Conservation (phyloP, 1,284 basidiomycete species). For the Veloporphyrellus conicus region DNA sequence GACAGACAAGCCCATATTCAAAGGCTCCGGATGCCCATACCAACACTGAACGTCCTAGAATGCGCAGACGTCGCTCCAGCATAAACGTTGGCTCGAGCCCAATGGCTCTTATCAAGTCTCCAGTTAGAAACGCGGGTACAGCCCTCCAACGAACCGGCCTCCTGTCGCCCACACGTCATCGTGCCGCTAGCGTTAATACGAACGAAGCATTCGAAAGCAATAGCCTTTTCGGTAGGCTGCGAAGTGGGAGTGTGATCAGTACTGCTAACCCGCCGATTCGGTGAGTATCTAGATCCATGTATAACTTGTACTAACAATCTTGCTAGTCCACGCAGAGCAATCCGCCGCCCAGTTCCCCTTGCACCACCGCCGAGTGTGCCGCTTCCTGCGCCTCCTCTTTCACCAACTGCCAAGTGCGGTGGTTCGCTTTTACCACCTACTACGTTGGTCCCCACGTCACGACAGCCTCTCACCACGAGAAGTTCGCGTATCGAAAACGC, state of each 20-base stretch:
- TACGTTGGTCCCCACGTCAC: constrained; percentile 13
- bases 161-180: constrained; percentile 36
- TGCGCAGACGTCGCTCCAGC: constrained; percentile 54
- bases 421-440: constrained; percentile 19
- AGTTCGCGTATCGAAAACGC: constrained; percentile 12
- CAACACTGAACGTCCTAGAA: constrained; percentile 26
- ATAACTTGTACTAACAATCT: constrained; percentile 5
- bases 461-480: constrained; percentile 25
- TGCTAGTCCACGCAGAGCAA: constrained; percentile 31
- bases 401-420: constrained; percentile 16
- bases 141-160: constrained; percentile 44
- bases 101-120: constrained; percentile 50
- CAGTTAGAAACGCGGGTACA: constrained; percentile 42
- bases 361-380: constrained; percentile 35
- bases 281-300: constrained; percentile 27
- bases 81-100: constrained; percentile 45
- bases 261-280: constrained; percentile 29
- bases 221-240: constrained; percentile 42
- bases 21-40: constrained; percentile 10
- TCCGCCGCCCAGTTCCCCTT: constrained; percentile 28
- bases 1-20: constrained; percentile 7
- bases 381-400: constrained; percentile 32
- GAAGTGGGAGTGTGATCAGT: constrained; percentile 45
- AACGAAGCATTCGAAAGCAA: constrained; percentile 30
- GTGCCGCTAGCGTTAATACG: constrained; percentile 40